phyloP scores from a whole-genome alignment of 1,284 basidiomycete genomes.

The Boletellus deceptivus region DNA sequence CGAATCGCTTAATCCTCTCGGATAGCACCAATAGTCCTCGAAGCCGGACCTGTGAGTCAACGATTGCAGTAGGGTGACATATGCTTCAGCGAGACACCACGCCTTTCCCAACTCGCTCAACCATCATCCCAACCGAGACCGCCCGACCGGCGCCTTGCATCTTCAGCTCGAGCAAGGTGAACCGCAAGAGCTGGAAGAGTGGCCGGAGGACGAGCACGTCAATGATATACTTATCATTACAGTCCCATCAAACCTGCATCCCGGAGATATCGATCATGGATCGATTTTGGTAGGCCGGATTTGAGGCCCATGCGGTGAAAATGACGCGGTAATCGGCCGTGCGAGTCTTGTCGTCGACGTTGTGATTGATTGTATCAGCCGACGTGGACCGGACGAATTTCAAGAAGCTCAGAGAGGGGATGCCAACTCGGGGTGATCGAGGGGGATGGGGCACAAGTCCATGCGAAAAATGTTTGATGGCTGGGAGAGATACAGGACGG shows the following conservation, averaged over 20 bases:
- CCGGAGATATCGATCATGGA: constrained; percentile 30
- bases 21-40: too few relatives aligned
- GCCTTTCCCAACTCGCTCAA: too few relatives aligned
- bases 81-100: too few relatives aligned
- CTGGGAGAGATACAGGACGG: constrained; percentile 21
- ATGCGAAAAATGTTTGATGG: constrained; percentile 25
- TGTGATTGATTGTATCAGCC: constrained; percentile 34
- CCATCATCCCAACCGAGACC: too few relatives aligned
- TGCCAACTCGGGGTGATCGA: constrained; percentile 21
- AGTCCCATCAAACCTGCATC: constrained; percentile 30
- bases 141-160: too few relatives aligned
- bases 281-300: constrained; percentile 24
- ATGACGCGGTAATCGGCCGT: constrained; percentile 25
- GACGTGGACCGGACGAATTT: constrained; percentile 27
- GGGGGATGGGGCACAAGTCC: constrained; percentile 25
- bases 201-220: constrained; percentile 23
- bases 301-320: constrained; percentile 23
- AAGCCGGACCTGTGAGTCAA: too few relatives aligned
- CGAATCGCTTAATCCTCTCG: too few relatives aligned
- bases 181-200: constrained; percentile 20
- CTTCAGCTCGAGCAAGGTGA: constrained; percentile 26
- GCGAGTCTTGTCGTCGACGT: constrained; percentile 30
- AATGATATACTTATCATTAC: constrained; percentile 32
- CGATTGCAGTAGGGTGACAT: too few relatives aligned
- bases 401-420: constrained; percentile 21